Evolutionary conservation across 2,329 filamentous ascomycete genomes (phyloP), one percentile per base, ranked within the genome.

Genomic region (Trichophaea hybrida): DNA sequence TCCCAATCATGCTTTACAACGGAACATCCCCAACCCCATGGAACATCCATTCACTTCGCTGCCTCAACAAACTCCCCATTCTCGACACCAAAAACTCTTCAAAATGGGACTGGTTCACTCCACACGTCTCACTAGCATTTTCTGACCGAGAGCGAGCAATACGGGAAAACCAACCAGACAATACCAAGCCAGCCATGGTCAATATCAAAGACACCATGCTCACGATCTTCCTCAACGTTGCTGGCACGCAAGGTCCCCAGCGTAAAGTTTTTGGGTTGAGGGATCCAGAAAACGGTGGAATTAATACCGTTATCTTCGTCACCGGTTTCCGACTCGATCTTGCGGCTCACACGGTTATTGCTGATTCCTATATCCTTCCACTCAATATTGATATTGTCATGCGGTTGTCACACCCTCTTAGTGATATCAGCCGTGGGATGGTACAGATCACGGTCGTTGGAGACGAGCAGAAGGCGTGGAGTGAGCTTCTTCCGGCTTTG

Each of bases 311-410:
- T 31, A 63, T 72, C 35, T 65, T 70, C 40, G 63, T 66, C 2
- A 62, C 66, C 5, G 53, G 58, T n/a, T 15, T 72, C 3, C 64
- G 68, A n/a, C 67, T 71, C 40, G 70, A 72, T 50, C 56, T 69
- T 1, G 62, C 64, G 7, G 64, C 67, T 31, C 66, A 66, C 15
- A 69, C 69, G 0, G 53, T 71, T n/a, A 61, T 70, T 33, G 44
- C 72, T 13, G 70, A 74, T 59, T 68, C 69, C 4, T 72, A 71
- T 15, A 62, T 71, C 32, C 15, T 74, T 10, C 24, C 24, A 24
- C 24, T 24, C 24, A 24, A 24, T 24, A 24, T 2, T 24, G 24
- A 24, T 24, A 24, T 24, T 24, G 24, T 24, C 24, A 24, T 24
- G 3, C 24, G 24, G 24, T 24, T 24, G 24, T 24, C 24, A 24